Evolutionary conservation across 495 filamentous ascomycete species (phyloP).

Genomic region (Hypoxylon subgilvum): DNA sequence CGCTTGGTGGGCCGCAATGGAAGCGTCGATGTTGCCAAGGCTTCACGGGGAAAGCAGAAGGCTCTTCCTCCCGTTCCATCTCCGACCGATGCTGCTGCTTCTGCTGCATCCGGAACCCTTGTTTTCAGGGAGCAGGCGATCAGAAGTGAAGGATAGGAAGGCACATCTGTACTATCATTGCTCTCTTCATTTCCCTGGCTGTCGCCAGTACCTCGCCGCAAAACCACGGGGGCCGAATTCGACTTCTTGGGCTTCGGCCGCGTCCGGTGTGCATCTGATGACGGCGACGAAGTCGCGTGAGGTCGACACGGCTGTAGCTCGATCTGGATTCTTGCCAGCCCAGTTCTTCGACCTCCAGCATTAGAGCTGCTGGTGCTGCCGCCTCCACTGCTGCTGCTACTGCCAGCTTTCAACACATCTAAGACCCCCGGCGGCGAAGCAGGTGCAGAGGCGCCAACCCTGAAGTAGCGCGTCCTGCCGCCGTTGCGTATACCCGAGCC

Average conservation of each 20-base stretch:
- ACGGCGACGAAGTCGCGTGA: background rate
- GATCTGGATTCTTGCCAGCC: conserved; percentile 25
- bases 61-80: background rate
- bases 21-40: conserved; percentile 3
- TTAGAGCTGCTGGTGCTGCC: background rate
- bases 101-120: background rate
- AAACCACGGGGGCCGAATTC: conserved; percentile 17
- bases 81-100: background rate
- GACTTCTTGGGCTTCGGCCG: conserved; percentile 25
- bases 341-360: background rate
- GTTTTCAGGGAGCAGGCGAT: no score
- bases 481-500: conserved; percentile 12
- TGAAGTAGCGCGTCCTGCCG: conserved; percentile 24
- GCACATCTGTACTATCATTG: background rate
- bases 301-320: conserved; percentile 21
- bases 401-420: conserved; percentile 14
- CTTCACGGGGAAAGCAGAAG: conserved; percentile 32
- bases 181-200: background rate
- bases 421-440: conserved; percentile 27
- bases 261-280: conserved; percentile 5
- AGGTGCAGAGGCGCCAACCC: conserved; percentile 22
- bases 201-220: background rate
- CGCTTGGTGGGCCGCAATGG: conserved; percentile 57
- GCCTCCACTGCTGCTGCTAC: background rate
- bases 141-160: background rate